These are phyloP conservation scores for Yamadazyma blattariae DNA, from an alignment of 1,139 yeast genomes.

Conservation along the genomic window DNA sequence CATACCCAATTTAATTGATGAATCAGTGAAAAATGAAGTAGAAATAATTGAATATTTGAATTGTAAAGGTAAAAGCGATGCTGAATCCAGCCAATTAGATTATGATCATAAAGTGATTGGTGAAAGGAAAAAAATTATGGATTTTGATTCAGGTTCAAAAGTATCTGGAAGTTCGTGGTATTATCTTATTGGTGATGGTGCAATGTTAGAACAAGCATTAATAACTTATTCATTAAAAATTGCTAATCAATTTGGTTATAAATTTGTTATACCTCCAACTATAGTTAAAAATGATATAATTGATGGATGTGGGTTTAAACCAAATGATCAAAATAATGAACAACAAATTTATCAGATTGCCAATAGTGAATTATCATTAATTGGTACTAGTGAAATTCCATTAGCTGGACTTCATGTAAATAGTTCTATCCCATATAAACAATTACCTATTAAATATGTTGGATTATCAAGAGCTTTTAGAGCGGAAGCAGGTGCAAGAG, in stretches of 20 bases:
- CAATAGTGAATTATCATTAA: constrained; percentile 57
- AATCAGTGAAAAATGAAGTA: constrained; percentile 47
- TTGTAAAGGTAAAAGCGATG: constrained; percentile 17
- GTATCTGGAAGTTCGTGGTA: constrained; percentile 90
- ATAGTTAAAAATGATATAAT: constrained; percentile 77
- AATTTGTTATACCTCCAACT: constrained; percentile 78
- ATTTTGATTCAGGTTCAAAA: constrained; percentile 67
- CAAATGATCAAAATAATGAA: constrained; percentile 85
- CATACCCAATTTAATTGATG: constrained; percentile 68
- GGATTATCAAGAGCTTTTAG: constrained; percentile 88
- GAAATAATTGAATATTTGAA: constrained; percentile 46
- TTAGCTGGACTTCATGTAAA: constrained; percentile 67
- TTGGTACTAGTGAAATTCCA: constrained; percentile 97
- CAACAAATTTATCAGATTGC: constrained; percentile 74
- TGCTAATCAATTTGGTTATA: constrained; percentile 69
- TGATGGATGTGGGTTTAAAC: constrained; percentile 92
- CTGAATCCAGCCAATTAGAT: constrained; percentile 20
- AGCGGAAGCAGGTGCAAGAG: constrained; percentile 98
- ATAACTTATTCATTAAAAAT: constrained; percentile 70
- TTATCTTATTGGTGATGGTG: constrained; percentile 82
- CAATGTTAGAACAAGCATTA: constrained; percentile 84
- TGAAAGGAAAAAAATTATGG: constrained; percentile 58
- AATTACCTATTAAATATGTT: constrained; percentile 57
- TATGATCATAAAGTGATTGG: constrained; percentile 71
- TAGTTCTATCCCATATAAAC: constrained; percentile 18